phyloP scores from a whole-genome alignment of 805 yeast species.

The Metschnikowia orientalis region DNA sequence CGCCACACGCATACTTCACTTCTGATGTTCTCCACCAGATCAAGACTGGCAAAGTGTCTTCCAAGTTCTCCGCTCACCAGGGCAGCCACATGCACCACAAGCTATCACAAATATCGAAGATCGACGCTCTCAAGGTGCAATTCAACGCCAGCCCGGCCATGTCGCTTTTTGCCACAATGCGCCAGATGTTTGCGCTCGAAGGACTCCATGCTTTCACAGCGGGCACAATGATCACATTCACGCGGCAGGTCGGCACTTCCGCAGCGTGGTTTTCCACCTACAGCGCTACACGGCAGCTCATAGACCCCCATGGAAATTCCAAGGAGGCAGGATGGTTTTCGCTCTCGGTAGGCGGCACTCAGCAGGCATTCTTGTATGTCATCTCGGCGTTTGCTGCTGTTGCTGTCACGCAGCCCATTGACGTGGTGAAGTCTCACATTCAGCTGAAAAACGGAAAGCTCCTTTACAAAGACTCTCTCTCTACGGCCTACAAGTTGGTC shows the following conservation, averaged over 20 bases:
- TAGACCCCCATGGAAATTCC: slow-evolving; percentile 45
- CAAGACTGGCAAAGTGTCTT: slow-evolving; percentile 18
- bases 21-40: slow-evolving; percentile 29
- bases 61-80: slow-evolving; percentile 22
- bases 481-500: slow-evolving; percentile 26
- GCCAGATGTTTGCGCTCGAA: slow-evolving; percentile 65
- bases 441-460: slow-evolving; percentile 67
- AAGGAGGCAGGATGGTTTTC: slow-evolving; percentile 41
- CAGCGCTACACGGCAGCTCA: slow-evolving; percentile 67
- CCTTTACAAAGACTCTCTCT: slow-evolving; percentile 55
- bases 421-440: slow-evolving; percentile 80
- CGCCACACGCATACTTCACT: slow-evolving; percentile 41
- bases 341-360: slow-evolving; percentile 36
- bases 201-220: slow-evolving; percentile 77
- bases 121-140: slow-evolving; percentile 14
- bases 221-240: slow-evolving; percentile 77
- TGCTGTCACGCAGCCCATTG: slow-evolving; percentile 80
- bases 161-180: slow-evolving; percentile 48
- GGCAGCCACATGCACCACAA: slow-evolving; percentile 4
- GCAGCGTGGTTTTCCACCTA: slow-evolving; percentile 82
- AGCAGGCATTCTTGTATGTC: slow-evolving; percentile 49
- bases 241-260: slow-evolving; percentile 75
- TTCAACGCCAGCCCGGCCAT: slow-evolving; percentile 54
- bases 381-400: slow-evolving; percentile 71
- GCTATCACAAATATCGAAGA: not conserved